phyloP scores from a whole-genome alignment of 768 basidiomycete species.

The Mycena leptocephala region DNA sequence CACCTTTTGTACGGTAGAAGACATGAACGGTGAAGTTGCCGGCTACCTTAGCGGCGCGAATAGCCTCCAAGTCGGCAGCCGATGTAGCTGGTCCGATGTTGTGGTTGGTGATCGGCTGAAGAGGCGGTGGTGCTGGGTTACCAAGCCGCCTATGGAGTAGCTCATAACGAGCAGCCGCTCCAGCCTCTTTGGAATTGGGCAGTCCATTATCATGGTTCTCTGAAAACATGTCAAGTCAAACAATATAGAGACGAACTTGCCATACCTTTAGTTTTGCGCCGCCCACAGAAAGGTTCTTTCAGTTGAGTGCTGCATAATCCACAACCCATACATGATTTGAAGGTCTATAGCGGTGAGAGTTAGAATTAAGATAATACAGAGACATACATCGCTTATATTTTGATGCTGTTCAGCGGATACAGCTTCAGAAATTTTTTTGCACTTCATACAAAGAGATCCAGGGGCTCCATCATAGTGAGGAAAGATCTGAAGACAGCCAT shows the following conservation, averaged over 20 bases:
- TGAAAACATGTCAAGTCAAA: background rate
- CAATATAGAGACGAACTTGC: background rate
- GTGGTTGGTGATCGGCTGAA: background rate
- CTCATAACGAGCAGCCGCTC: background rate
- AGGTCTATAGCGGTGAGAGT: background rate
- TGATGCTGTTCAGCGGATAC: background rate
- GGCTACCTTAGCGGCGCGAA: background rate
- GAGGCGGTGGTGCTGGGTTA: background rate
- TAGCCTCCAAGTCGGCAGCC: background rate
- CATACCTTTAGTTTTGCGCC: background rate
- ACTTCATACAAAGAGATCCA: constrained; percentile 9
- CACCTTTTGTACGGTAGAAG: background rate
- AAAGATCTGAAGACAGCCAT: constrained; percentile 6
- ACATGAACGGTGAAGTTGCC: background rate
- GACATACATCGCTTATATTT: background rate
- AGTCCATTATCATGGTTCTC: background rate
- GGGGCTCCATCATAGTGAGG: background rate
- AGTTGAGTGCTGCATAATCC: constrained; percentile 7
- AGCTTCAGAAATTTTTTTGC: background rate
- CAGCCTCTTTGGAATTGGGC: background rate
- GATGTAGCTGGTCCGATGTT: background rate
- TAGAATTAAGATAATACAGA: background rate
- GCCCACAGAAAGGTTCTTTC: background rate
- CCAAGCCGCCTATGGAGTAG: background rate
- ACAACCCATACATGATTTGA: background rate